Conservation (phyloP, 495 filamentous ascomycete genomes). For the Tuber microsphaerosporum region DNA sequence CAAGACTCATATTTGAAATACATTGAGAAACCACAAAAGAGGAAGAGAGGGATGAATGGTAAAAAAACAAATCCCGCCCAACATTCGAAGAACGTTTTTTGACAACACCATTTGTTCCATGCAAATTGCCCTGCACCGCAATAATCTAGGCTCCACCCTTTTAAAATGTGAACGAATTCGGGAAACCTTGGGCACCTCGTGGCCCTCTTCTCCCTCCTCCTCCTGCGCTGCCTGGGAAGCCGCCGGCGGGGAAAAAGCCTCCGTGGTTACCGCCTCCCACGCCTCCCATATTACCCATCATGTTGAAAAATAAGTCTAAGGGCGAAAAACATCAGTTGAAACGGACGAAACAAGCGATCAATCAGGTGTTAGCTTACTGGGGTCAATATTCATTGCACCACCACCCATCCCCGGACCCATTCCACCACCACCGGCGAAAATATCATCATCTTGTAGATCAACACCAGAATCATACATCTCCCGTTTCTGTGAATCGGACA, state of each 20-base stretch:
- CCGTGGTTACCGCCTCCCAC: constrained; percentile 49
- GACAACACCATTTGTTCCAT: constrained; percentile 3
- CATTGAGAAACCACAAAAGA: neutral
- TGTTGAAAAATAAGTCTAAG: constrained; percentile 59
- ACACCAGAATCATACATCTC: constrained; percentile 86
- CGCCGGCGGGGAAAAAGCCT: constrained; percentile 47
- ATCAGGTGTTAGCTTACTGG: constrained; percentile 39
- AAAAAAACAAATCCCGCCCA: neutral
- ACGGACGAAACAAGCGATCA: neutral
- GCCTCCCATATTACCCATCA: constrained; percentile 56
- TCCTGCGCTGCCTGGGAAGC: constrained; percentile 28
- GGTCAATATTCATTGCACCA: constrained; percentile 51
- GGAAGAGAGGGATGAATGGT: neutral
- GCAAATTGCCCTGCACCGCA: neutral
- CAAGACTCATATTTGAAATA: neutral
- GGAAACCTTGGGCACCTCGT: constrained; percentile 22
- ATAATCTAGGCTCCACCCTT: neutral
- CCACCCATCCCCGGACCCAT: constrained; percentile 51
- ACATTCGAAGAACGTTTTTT: neutral
- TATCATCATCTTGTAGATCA: constrained; percentile 81
- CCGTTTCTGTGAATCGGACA: constrained; percentile 56
- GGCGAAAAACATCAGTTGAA: constrained; percentile 10
- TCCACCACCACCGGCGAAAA: constrained; percentile 66
- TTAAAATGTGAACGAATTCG: constrained; percentile 32
- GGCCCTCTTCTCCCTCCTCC: constrained; percentile 27